phyloP scores from a whole-genome alignment of 2,329 filamentous ascomycete genomes.

The Arthrobotrys musiformis region DNA sequence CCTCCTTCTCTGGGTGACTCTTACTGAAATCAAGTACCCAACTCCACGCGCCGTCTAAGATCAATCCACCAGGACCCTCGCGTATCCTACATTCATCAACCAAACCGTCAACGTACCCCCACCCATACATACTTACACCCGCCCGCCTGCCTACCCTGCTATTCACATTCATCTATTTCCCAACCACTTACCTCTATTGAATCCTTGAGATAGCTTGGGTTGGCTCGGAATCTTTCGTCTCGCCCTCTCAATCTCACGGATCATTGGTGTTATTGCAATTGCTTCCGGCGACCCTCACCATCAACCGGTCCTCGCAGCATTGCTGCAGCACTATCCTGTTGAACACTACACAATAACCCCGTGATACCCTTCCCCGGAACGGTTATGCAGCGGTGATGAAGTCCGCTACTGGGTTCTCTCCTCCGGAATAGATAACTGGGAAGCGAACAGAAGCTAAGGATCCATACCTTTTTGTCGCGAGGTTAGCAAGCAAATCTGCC shows the following conservation, averaged over 20 bases:
- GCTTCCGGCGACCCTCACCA: not conserved
- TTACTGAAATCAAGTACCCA: too few relatives aligned
- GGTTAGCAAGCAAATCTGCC: not conserved
- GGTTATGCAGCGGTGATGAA: slow-evolving; percentile 39
- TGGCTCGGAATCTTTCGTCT: not conserved
- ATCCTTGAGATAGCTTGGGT: not conserved
- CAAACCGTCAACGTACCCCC: too few relatives aligned
- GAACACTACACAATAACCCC: not conserved
- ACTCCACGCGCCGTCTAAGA: slow-evolving; percentile 26
- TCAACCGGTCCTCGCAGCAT: not conserved
- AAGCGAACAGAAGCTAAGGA: slow-evolving; percentile 13
- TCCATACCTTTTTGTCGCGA: slow-evolving; percentile 14
- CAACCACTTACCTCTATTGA: too few relatives aligned
- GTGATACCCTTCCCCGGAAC: not conserved
- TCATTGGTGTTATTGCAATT: not conserved
- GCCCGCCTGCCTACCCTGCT: too few relatives aligned
- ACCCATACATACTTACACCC: not conserved
- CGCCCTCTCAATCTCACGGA: not conserved
- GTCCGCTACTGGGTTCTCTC: slow-evolving; percentile 1
- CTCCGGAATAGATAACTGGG: slow-evolving; percentile 28
- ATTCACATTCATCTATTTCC: too few relatives aligned
- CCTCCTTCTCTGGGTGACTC: not conserved
- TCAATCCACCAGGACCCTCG: slow-evolving; percentile 2
- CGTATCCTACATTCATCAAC: not conserved
- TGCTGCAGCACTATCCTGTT: not conserved